Evolutionary conservation across 805 yeast genomes (phyloP).

Genomic region (Zygoascus bituminiphila): DNA sequence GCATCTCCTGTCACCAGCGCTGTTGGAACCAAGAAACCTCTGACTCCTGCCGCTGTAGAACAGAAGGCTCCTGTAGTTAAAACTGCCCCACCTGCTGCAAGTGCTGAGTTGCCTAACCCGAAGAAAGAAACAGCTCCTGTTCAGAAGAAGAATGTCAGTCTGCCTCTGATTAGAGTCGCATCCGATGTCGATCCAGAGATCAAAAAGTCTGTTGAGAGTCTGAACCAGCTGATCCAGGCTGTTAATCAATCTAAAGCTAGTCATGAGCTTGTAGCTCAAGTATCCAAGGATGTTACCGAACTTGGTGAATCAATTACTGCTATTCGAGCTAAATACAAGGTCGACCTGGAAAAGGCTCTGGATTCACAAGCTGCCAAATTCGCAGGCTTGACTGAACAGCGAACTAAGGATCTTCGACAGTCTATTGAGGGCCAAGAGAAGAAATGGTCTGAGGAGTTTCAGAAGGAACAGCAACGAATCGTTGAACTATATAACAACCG

Average conservation of each 20-base stretch:
- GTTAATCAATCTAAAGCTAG: conserved; percentile 11
- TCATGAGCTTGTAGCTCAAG: conserved; percentile 17
- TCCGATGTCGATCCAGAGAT: conserved; percentile 18
- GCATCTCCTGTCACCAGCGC: conserved; percentile 2
- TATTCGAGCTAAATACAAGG: conserved; percentile 15
- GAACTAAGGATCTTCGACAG: conserved; percentile 22
- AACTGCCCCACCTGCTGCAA: conserved; percentile 5
- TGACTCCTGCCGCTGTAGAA: neutral
- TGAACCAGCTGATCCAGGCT: conserved; percentile 10
- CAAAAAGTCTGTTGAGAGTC: conserved; percentile 18
- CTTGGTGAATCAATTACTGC: conserved; percentile 18
- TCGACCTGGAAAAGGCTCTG: conserved; percentile 18
- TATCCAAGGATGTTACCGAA: conserved; percentile 18
- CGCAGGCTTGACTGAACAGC: conserved; percentile 19
- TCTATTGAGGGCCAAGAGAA: conserved; percentile 39
- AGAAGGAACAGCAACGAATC: conserved; percentile 50
- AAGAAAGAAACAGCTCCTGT: neutral
- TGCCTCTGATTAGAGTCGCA: conserved; percentile 17
- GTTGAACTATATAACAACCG: conserved; percentile 51
- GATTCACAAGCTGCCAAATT: conserved; percentile 29
- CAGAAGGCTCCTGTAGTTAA: neutral
- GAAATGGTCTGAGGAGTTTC: conserved; percentile 52
- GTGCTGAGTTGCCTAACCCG: neutral
- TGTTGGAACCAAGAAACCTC: neutral
- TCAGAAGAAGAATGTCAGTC: conserved; percentile 12